Base-by-base conservation (phyloP, 2,329 filamentous ascomycete genomes). In the Trichoderma citrinoviride region DNA sequence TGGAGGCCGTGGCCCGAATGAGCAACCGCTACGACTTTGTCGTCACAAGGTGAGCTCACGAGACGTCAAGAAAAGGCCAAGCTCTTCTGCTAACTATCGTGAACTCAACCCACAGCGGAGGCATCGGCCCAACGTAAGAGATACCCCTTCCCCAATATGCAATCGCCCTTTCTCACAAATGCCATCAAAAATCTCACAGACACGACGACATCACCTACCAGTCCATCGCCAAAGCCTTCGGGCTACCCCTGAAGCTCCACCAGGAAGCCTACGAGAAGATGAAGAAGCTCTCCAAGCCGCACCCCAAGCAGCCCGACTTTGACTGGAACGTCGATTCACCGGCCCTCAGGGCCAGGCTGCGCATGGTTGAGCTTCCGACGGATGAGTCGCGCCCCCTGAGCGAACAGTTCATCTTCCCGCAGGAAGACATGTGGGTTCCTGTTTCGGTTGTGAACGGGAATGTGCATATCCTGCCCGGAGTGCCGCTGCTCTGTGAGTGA, bases 151-250 rank as follows among this genome's bases (percentile, higher is more conserved):
- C n/a, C 40, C 14, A 27, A 33, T 53, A 33, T 17, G n/a, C 23
- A 17, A 23, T 4, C 21, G 12, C 19, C 14, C 47, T 23, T 19
- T 43, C 56, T 60, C 41, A 50, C 44, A 56, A 73, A 74, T 46
- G 74, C 61, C 43, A 54, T 33, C 7, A 29, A 61, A 19, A 10
- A 7, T 49, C 50, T 61, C 10, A 3, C 47, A 96, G 92, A 64
- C 94, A 98, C 81, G 95, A 99, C 77, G 95, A 99, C 75, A 98
- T 98, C 71, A 98, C 95, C 27, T 99, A 99, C 79, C 84, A 91
- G 73, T 94, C 92, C 44, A 96, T 99, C 75, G 93, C 92, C 68
- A 93, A 92, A 75, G 95, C 93, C 7, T 98, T 97, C 76, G 79
- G 82, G 49, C 82, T 97, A 7, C 85, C 88, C 15, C 81, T 98